Evolutionary conservation across 2,329 filamentous ascomycete species (phyloP).

Genomic region (Albifimbria verrucaria): DNA sequence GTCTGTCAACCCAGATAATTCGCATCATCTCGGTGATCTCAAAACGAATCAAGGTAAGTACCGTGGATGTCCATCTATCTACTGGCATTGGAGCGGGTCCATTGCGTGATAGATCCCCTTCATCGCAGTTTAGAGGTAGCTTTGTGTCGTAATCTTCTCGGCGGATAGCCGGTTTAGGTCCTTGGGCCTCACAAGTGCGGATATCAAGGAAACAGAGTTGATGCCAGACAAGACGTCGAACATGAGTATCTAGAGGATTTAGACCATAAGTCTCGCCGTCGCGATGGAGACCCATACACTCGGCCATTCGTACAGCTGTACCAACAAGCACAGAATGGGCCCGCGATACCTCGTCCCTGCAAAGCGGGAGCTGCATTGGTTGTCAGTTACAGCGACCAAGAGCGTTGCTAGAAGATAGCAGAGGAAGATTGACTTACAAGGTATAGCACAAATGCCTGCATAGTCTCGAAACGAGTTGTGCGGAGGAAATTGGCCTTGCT

Average conservation of each 20-base stretch:
- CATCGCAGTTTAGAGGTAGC: conserved; percentile 68
- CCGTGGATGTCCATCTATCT: conserved; percentile 64
- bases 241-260: conserved; percentile 65
- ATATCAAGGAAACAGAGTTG: conserved; percentile 76
- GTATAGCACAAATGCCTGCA: conserved; percentile 77
- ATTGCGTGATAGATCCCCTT: conserved; percentile 50
- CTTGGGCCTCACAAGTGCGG: conserved; percentile 70
- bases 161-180: conserved; percentile 68
- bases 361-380: conserved; percentile 59
- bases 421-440: conserved; percentile 48
- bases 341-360: conserved; percentile 67
- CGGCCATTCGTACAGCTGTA: conserved; percentile 68
- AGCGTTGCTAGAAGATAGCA: not conserved
- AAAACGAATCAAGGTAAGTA: conserved; percentile 65
- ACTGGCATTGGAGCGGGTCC: conserved; percentile 31
- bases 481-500: conserved; percentile 67
- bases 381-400: conserved; percentile 13
- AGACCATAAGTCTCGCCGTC: conserved; percentile 66
- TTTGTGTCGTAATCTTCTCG: conserved; percentile 72
- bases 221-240: conserved; percentile 72
- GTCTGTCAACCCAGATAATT: conserved; percentile 65
- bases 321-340: conserved; percentile 71
- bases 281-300: conserved; percentile 74
- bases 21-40: conserved; percentile 73
- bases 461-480: conserved; percentile 64